These are phyloP conservation scores for Apiotrichum porosum DNA, from an alignment of 1,284 basidiomycete species.

Conservation along the genomic window DNA sequence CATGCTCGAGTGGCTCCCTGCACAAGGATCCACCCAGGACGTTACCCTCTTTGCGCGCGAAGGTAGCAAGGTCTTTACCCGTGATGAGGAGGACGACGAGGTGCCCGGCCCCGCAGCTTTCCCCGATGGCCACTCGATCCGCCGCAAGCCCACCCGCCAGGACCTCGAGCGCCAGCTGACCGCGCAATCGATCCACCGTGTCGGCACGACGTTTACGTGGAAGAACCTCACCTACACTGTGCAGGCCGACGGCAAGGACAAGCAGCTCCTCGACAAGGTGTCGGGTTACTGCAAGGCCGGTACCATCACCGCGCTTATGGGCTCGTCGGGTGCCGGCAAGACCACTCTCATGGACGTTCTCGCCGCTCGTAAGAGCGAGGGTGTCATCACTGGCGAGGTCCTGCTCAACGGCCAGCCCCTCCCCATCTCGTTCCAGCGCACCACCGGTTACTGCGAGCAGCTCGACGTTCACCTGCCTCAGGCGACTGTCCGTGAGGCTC, in stretches of 20 bases:
- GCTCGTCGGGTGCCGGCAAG: slow-evolving; percentile 48
- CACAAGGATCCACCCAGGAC: slow-evolving; percentile 36
- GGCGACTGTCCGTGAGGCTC: slow-evolving; percentile 65
- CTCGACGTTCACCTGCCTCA: slow-evolving; percentile 40
- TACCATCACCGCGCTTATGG: slow-evolving; percentile 52
- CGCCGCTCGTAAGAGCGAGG: slow-evolving; percentile 47
- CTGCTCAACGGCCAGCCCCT: slow-evolving; percentile 51
- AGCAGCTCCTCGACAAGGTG: slow-evolving; percentile 51
- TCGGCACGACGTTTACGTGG: slow-evolving; percentile 47
- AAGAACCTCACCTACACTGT: slow-evolving; percentile 51
- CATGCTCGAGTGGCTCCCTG: slow-evolving; percentile 22
- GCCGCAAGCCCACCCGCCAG: neutral
- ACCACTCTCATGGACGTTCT: slow-evolving; percentile 51
- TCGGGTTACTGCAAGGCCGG: slow-evolving; percentile 54
- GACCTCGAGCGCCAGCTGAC: neutral
- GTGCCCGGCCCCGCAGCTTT: slow-evolving; percentile 1
- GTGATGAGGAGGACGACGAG: slow-evolving; percentile 23
- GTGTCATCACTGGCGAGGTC: slow-evolving; percentile 47
- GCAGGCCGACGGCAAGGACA: slow-evolving; percentile 41
- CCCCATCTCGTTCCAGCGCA: slow-evolving; percentile 53
- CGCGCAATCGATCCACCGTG: neutral
- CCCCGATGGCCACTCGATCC: neutral
- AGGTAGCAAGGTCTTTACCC: slow-evolving; percentile 18
- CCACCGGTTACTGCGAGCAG: slow-evolving; percentile 51
- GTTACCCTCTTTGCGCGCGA: slow-evolving; percentile 38